phyloP scores from a whole-genome alignment of 2,329 filamentous ascomycete genomes.

The Volutella citrinella region DNA sequence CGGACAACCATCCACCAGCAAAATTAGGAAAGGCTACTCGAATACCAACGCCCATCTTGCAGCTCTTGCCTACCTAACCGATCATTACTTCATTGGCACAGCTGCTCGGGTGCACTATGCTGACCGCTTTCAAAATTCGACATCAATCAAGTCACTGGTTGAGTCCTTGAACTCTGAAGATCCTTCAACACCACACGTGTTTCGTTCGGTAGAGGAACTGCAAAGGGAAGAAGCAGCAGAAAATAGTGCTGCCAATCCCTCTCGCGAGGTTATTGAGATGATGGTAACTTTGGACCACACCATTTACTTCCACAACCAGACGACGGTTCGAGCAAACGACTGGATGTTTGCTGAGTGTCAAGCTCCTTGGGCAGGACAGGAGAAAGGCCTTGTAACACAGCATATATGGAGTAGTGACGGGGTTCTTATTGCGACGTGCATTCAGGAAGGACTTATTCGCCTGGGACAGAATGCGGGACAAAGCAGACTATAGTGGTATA shows the following conservation, averaged over 20 bases:
- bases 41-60: not conserved
- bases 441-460: conserved; percentile 5
- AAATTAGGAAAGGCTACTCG: no score
- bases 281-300: conserved; percentile 5
- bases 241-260: not conserved
- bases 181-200: no score
- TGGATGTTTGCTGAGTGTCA: conserved; percentile 4
- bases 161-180: no score
- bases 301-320: conserved; percentile 4
- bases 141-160: not conserved
- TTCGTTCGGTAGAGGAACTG: no score
- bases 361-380: conserved; percentile 3
- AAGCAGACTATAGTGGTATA: no score
- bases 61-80: conserved; percentile 1
- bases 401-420: conserved; percentile 1
- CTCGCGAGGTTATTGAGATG: conserved; percentile 1
- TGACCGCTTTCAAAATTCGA: not conserved
- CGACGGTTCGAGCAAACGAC: not conserved
- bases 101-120: not conserved
- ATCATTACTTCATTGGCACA: conserved; percentile 1
- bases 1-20: no score
- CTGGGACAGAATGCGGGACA: no score
- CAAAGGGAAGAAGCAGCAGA: no score
- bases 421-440: conserved; percentile 1
- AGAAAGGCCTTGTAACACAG: not conserved